These are phyloP conservation scores for Parmelia sp. DNA, from an alignment of 495 filamentous ascomycete species.

Conservation along the genomic window DNA sequence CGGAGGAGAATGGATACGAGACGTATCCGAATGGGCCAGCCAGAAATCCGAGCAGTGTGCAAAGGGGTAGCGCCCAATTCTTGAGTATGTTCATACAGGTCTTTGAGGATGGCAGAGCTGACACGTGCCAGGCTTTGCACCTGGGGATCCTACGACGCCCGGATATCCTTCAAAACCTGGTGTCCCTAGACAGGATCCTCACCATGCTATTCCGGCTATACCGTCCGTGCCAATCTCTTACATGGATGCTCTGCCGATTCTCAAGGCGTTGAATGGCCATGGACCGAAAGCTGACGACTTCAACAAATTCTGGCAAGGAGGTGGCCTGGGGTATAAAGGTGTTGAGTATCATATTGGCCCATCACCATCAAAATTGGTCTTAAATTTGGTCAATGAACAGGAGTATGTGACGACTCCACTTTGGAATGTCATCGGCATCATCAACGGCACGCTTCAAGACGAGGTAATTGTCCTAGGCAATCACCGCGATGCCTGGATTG, in stretches of 20 bases:
- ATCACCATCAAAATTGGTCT: constrained; percentile 62
- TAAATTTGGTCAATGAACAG: constrained; percentile 83
- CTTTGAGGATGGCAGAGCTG: constrained; percentile 6
- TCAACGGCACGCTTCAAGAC: constrained; percentile 81
- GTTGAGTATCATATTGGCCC: constrained; percentile 91
- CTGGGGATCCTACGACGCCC: constrained; percentile 75
- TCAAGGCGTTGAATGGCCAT: constrained; percentile 83
- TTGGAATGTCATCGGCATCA: constrained; percentile 93
- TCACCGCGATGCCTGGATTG: constrained; percentile 92
- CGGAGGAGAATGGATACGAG: constrained; percentile 71
- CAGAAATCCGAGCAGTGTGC: constrained; percentile 79
- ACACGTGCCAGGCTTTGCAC: constrained; percentile 46
- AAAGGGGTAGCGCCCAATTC: constrained; percentile 85
- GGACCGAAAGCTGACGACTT: constrained; percentile 75
- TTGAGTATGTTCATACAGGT: constrained; percentile 47
- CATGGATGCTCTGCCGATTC: constrained; percentile 71
- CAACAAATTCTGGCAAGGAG: constrained; percentile 62
- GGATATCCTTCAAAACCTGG: constrained; percentile 93
- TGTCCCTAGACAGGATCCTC: constrained; percentile 65
- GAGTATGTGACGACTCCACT: constrained; percentile 83
- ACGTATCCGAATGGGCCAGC: constrained; percentile 84
- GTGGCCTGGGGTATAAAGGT: constrained; percentile 71
- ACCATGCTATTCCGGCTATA: constrained; percentile 67
- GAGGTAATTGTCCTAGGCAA: constrained; percentile 93
- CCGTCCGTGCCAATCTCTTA: constrained; percentile 93